Evolutionary conservation across 1,139 yeast species (phyloP).

Genomic region (Candida sojae): DNA sequence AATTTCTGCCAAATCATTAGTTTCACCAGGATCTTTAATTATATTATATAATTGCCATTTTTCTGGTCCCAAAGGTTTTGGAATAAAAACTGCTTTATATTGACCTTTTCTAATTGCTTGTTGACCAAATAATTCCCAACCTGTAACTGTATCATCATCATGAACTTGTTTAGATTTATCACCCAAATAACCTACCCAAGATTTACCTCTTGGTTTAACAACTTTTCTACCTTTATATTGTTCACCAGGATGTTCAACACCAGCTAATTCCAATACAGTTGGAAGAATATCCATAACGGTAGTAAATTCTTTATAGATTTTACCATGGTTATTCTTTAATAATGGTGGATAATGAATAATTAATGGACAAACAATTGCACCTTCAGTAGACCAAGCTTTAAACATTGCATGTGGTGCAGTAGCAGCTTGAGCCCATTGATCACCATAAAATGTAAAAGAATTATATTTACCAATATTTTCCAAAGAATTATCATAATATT

Average conservation of each 20-base stretch:
- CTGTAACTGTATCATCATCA: constrained; percentile 49
- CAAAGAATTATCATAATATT: constrained; percentile 41
- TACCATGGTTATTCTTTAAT: constrained; percentile 23
- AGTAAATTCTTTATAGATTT: constrained; percentile 38
- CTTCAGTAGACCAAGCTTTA: constrained; percentile 55
- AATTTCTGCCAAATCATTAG: constrained; percentile 35
- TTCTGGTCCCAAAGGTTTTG: constrained; percentile 50
- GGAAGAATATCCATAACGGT: constrained; percentile 63
- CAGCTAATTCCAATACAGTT: constrained; percentile 51
- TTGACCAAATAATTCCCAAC: constrained; percentile 61
- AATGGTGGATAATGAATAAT: constrained; percentile 43
- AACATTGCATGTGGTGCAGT: constrained; percentile 57
- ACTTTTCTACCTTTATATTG: constrained; percentile 39
- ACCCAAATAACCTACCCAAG: constrained; percentile 37
- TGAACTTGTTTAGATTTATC: constrained; percentile 33
- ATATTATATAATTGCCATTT: constrained; percentile 53
- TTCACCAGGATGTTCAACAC: constrained; percentile 44
- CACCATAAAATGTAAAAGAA: constrained; percentile 55
- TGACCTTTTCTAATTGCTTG: constrained; percentile 55
- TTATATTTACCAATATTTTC: constrained; percentile 51
- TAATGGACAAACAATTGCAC: constrained; percentile 58
- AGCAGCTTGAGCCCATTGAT: constrained; percentile 68
- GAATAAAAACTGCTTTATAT: constrained; percentile 50
- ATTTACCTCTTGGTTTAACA: constrained; percentile 40
- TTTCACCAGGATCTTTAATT: constrained; percentile 49